These are phyloP conservation scores for Corchorus capsularis DNA, from an alignment of 345 rosid species.

Conservation along the genomic window DNA sequence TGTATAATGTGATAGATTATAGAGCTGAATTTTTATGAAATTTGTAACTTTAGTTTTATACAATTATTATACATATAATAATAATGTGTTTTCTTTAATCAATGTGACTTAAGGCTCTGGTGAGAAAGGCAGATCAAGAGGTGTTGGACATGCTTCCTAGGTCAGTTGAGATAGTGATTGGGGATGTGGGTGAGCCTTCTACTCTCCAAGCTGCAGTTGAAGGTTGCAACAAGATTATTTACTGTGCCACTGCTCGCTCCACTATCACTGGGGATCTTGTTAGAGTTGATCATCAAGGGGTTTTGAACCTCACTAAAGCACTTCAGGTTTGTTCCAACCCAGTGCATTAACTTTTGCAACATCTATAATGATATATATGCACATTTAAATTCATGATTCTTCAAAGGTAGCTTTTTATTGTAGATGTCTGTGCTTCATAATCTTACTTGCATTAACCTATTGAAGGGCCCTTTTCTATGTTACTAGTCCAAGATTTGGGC, in stretches of 20 bases:
- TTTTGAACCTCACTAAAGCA: slow-evolving; percentile 86
- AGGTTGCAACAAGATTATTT: slow-evolving; percentile 87
- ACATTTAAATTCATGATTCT: slow-evolving; percentile 2
- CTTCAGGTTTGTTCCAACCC: slow-evolving; percentile 54
- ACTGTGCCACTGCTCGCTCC: slow-evolving; percentile 95
- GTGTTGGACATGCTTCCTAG: slow-evolving; percentile 82
- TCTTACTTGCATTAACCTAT: no score
- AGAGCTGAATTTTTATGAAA: neutral
- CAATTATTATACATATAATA: neutral
- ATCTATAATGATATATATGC: neutral
- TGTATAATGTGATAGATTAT: neutral
- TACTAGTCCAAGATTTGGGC: neutral
- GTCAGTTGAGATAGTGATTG: slow-evolving; percentile 79
- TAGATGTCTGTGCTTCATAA: neutral
- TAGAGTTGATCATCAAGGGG: slow-evolving; percentile 91
- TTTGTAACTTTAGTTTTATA: neutral
- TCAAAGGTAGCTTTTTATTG: neutral
- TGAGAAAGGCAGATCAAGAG: slow-evolving; percentile 67
- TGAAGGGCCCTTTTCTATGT: neutral
- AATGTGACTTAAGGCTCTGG: slow-evolving; percentile 54
- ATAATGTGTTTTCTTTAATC: neutral
- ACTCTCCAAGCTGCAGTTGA: slow-evolving; percentile 70
- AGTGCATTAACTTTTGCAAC: neutral
- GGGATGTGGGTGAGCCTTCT: slow-evolving; percentile 87
- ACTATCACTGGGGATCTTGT: slow-evolving; percentile 80